Evolutionary conservation across 2,329 filamentous ascomycete species (phyloP).

Genomic region (Colletotrichum eremochloae): DNA sequence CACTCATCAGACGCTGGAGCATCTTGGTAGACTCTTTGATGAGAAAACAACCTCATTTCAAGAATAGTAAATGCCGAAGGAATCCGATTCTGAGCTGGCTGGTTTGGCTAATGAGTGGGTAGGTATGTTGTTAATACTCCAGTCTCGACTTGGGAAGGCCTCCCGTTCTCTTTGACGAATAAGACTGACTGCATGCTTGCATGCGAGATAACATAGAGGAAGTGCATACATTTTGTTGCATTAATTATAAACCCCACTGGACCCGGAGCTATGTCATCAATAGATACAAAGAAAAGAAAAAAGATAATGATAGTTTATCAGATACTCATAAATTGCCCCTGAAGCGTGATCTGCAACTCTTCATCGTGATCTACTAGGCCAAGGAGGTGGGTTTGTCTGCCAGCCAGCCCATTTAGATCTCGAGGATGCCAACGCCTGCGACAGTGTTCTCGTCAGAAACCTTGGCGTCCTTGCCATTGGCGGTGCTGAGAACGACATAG

Average conservation of each 20-base stretch:
- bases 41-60: not conserved
- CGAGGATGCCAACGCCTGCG: constrained; percentile 54
- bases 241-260: too few species aligned
- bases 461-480: constrained; percentile 48
- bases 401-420: constrained; percentile 36
- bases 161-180: not conserved
- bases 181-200: too few species aligned
- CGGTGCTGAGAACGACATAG: constrained; percentile 55
- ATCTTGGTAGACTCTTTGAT: not conserved
- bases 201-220: too few species aligned
- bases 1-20: not conserved
- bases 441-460: constrained; percentile 55
- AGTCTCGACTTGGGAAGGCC: not conserved
- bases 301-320: not conserved
- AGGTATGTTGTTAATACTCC: not conserved
- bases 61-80: not conserved
- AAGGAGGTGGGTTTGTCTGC: too few species aligned
- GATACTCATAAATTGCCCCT: not conserved
- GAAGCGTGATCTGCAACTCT: not conserved
- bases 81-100: not conserved
- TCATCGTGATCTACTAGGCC: too few species aligned
- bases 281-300: constrained; percentile 1
- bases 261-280: not conserved
- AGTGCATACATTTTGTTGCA: not conserved
- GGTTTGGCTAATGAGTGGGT: fast-evolving